These are phyloP conservation scores for Candida takata DNA, from an alignment of 805 yeast species.

Conservation along the genomic window DNA sequence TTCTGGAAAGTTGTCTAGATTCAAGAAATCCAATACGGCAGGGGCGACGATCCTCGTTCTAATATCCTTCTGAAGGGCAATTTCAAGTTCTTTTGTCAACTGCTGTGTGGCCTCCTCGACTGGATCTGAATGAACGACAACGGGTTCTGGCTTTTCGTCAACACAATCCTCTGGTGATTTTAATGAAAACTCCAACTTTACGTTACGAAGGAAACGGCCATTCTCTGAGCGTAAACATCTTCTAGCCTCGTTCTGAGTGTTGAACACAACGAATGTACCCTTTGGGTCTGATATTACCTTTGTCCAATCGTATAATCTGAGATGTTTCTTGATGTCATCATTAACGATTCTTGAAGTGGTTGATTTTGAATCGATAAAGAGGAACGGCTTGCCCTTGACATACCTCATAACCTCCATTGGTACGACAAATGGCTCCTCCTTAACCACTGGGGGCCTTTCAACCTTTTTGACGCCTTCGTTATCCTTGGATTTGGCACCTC, in stretches of 20 bases:
- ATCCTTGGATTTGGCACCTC: neutral
- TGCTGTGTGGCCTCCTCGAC: constrained; percentile 52
- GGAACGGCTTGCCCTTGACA: constrained; percentile 51
- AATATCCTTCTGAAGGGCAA: constrained; percentile 61
- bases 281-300: constrained; percentile 51
- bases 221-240: constrained; percentile 55
- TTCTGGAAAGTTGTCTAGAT: constrained; percentile 52
- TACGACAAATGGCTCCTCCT: constrained; percentile 22
- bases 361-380: constrained; percentile 45
- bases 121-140: constrained; percentile 25
- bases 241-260: constrained; percentile 49
- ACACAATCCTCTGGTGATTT: constrained; percentile 16
- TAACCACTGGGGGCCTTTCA: constrained; percentile 3
- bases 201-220: constrained; percentile 43
- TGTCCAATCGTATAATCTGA: constrained; percentile 58
- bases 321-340: constrained; percentile 50
- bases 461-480: constrained; percentile 3
- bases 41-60: constrained; percentile 70
- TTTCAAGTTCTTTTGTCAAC: constrained; percentile 57
- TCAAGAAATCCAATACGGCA: constrained; percentile 50
- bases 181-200: constrained; percentile 32
- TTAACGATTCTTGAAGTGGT: constrained; percentile 34
- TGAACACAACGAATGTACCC: constrained; percentile 72
- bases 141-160: constrained; percentile 5
- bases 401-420: constrained; percentile 43